Evolutionary conservation across 192 early-diverging fungal genomes (phyloP).

Genomic region (Gonapodya prolifera): DNA sequence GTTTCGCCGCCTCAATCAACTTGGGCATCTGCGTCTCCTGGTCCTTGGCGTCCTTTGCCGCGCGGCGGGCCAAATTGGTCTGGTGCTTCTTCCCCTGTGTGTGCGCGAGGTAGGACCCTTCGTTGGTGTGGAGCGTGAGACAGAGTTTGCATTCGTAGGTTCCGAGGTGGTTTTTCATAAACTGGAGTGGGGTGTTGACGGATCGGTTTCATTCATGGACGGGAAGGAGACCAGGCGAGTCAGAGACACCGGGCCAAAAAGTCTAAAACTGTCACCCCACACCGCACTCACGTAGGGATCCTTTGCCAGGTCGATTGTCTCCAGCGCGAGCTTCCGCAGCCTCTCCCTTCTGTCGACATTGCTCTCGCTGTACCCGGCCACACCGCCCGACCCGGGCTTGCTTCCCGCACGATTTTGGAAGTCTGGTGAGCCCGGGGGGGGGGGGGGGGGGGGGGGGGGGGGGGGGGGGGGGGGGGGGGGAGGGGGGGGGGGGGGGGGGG

Average conservation of each 20-base stretch:
- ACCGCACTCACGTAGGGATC: slow-evolving; percentile 49
- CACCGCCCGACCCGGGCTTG: slow-evolving; percentile 79
- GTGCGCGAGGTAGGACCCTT: slow-evolving; percentile 90
- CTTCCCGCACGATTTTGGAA: slow-evolving; percentile 83
- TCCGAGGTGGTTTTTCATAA: slow-evolving; percentile 70
- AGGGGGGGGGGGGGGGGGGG: too few relatives aligned
- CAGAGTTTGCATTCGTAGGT: slow-evolving; percentile 53
- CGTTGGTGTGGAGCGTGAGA: slow-evolving; percentile 76
- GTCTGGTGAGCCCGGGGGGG: slow-evolving; percentile 15
- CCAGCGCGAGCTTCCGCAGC: slow-evolving; percentile 84
- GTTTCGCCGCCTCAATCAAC: slow-evolving; percentile 2
- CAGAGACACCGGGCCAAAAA: too few relatives aligned
- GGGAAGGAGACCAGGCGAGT: too few relatives aligned
- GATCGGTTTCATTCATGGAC: too few relatives aligned
- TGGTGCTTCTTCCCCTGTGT: slow-evolving; percentile 99
- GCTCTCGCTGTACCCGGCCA: slow-evolving; percentile 65
- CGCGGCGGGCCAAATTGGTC: slow-evolving; percentile 78
- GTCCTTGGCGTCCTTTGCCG: slow-evolving; percentile 65
- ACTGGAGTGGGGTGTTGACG: too few relatives aligned
- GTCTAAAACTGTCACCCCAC: too few relatives aligned
- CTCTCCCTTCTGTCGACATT: slow-evolving; percentile 91
- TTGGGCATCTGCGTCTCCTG: not conserved
- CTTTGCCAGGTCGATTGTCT: slow-evolving; percentile 89
- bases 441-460: not conserved
- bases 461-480: not conserved